Evolutionary conservation across 805 yeast species (phyloP).

Genomic region (Ogataea dorogensis): DNA sequence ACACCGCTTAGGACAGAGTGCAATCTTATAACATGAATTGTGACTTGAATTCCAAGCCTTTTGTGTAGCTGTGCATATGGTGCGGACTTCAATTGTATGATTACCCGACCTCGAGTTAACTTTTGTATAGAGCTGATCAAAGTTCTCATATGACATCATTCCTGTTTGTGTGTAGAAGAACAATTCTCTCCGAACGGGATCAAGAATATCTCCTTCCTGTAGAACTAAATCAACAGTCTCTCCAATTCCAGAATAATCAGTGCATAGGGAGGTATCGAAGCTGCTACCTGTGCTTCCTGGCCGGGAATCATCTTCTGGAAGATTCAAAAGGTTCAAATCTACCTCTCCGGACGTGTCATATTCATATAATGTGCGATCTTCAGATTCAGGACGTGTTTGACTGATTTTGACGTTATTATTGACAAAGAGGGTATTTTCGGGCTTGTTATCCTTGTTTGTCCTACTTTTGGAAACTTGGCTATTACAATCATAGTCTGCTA

Average conservation of each 20-base stretch:
- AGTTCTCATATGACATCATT: constrained; percentile 18
- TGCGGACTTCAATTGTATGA: constrained; percentile 12
- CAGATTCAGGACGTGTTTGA: constrained; percentile 6
- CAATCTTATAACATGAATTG: constrained; percentile 8
- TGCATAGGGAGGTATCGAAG: constrained; percentile 3
- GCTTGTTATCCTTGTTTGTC: constrained; percentile 8
- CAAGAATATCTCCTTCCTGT: constrained; percentile 9
- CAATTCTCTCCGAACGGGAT: constrained; percentile 16
- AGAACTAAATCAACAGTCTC: constrained; percentile 4
- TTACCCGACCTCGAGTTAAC: constrained; percentile 6
- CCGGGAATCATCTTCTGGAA: constrained; percentile 5
- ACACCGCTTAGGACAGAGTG: constrained; percentile 14
- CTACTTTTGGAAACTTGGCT: neutral
- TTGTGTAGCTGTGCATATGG: constrained; percentile 11
- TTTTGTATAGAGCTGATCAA: constrained; percentile 16
- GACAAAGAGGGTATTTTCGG: constrained; percentile 6
- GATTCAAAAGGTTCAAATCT: constrained; percentile 5
- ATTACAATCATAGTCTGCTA: constrained; percentile 1
- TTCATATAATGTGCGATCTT: constrained; percentile 5
- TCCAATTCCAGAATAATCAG: constrained; percentile 9
- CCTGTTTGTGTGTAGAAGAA: constrained; percentile 20
- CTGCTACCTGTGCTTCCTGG: constrained; percentile 8
- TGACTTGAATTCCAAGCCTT: constrained; percentile 12
- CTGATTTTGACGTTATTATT: constrained; percentile 7
- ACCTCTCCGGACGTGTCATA: constrained; percentile 3